Conservation (phyloP, 305 asterid genomes). For the Ilex paraguariensis region DNA sequence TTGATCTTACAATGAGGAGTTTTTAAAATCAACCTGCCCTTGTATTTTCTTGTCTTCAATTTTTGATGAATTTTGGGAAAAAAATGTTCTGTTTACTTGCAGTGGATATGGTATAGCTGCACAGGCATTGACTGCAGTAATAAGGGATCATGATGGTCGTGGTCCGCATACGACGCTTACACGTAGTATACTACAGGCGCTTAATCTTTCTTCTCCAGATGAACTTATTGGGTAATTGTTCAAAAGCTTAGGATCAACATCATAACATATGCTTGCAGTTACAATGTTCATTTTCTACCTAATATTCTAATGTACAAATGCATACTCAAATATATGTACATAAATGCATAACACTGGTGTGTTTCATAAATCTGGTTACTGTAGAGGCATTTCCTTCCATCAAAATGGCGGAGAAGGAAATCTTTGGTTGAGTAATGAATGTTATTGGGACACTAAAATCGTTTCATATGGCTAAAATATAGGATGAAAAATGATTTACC, state of each 20-base stretch:
- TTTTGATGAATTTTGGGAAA: neutral
- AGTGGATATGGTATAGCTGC: constrained; percentile 90
- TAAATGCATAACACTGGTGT: neutral
- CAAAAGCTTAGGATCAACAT: constrained; percentile 9
- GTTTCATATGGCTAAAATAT: too few species aligned
- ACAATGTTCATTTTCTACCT: too few species aligned
- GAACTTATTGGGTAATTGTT: constrained; percentile 72
- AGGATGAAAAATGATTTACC: too few species aligned
- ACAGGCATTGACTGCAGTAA: constrained; percentile 75
- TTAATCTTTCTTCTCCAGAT: constrained; percentile 76
- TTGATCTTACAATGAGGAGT: too few species aligned
- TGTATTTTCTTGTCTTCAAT: neutral
- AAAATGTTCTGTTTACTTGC: constrained; percentile 21
- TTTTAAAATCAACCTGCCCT: neutral
- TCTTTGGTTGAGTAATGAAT: too few species aligned
- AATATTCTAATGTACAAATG: neutral
- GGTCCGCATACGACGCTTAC: constrained; percentile 66
- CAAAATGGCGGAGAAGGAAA: too few species aligned
- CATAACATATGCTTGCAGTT: neutral
- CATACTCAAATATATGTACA: neutral
- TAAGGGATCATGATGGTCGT: constrained; percentile 86
- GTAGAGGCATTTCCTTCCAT: too few species aligned
- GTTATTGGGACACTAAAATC: too few species aligned
- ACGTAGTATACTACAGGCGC: constrained; percentile 36
- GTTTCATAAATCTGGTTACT: neutral